phyloP scores from a whole-genome alignment of 495 filamentous ascomycete species.

The Tuber aestivum region DNA sequence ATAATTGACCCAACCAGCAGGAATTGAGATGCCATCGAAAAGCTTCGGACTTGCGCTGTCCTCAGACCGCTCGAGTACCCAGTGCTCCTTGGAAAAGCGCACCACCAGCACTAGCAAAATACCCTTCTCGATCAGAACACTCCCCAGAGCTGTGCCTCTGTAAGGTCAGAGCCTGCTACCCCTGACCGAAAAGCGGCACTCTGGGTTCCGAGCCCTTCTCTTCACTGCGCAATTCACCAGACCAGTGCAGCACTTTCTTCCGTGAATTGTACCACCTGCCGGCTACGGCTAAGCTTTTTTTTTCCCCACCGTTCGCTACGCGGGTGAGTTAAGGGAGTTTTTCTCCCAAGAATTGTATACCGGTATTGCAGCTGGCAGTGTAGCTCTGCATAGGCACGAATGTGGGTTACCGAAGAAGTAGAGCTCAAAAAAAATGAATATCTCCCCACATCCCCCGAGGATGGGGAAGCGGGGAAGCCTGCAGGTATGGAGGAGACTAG shows the following conservation, averaged over 20 bases:
- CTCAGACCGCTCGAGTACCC: not conserved
- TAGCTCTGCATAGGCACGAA: not conserved
- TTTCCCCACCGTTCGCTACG: not conserved
- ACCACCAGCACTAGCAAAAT: too few species aligned
- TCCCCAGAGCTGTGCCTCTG: not conserved
- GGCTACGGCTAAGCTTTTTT: not conserved
- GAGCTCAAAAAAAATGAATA: not conserved
- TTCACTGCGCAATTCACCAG: not conserved
- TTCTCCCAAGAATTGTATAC: not conserved
- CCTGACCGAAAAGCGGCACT: not conserved
- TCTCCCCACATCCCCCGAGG: not conserved
- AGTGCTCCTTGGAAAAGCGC: not conserved
- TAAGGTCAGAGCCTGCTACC: not conserved
- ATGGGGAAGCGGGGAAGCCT: not conserved
- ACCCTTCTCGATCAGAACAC: not conserved
- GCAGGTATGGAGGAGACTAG: not conserved
- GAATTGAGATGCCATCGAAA: not conserved
- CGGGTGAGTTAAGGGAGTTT: not conserved
- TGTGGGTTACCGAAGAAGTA: not conserved
- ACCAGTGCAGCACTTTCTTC: not conserved
- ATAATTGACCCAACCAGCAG: not conserved
- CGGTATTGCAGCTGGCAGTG: not conserved
- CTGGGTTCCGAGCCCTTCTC: not conserved
- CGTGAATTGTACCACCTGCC: not conserved
- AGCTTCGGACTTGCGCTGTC: not conserved